These are phyloP conservation scores for Panus rudis DNA, from an alignment of 768 basidiomycete species.

Conservation along the genomic window DNA sequence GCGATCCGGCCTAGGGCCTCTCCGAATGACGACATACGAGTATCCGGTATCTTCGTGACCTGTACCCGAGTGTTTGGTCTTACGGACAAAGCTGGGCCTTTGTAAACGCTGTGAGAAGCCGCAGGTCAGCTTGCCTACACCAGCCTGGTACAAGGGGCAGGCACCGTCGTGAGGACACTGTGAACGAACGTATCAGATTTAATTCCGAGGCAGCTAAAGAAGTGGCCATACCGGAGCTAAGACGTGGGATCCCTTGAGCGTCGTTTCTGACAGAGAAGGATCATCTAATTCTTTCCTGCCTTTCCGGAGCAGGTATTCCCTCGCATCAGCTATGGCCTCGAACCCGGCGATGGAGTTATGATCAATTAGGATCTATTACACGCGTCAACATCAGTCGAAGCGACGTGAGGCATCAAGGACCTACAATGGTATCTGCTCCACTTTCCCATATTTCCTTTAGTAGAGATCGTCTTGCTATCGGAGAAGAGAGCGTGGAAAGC, in stretches of 20 bases:
- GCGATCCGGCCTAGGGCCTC: slow-evolving; percentile 59
- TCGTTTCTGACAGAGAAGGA: slow-evolving; percentile 22
- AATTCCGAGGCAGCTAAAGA: slow-evolving; percentile 1
- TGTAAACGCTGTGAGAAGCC: slow-evolving; percentile 86
- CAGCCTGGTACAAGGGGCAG: slow-evolving; percentile 71
- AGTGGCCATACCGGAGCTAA: slow-evolving; percentile 67
- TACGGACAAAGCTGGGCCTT: slow-evolving; percentile 76
- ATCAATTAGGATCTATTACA: slow-evolving; percentile 72
- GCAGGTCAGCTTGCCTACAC: slow-evolving; percentile 52
- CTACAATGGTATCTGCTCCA: slow-evolving; percentile 77
- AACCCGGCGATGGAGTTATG: slow-evolving; percentile 74
- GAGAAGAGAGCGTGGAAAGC: slow-evolving; percentile 63
- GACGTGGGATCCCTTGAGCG: slow-evolving; percentile 64
- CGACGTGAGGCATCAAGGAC: slow-evolving; percentile 10
- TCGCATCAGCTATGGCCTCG: slow-evolving; percentile 66
- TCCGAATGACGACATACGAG: slow-evolving; percentile 83
- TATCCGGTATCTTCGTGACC: slow-evolving; percentile 87
- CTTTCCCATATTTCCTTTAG: slow-evolving; percentile 89
- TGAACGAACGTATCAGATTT: slow-evolving; percentile 9
- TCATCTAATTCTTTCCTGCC: slow-evolving; percentile 55
- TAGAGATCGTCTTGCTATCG: slow-evolving; percentile 53
- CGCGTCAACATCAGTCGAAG: slow-evolving; percentile 4
- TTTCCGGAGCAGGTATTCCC: slow-evolving; percentile 61
- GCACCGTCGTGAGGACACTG: slow-evolving; percentile 88
- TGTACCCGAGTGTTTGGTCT: slow-evolving; percentile 77